These are phyloP conservation scores for Chlamydomonas incerta DNA, from an alignment of 139 green algal species.

Conservation along the genomic window DNA sequence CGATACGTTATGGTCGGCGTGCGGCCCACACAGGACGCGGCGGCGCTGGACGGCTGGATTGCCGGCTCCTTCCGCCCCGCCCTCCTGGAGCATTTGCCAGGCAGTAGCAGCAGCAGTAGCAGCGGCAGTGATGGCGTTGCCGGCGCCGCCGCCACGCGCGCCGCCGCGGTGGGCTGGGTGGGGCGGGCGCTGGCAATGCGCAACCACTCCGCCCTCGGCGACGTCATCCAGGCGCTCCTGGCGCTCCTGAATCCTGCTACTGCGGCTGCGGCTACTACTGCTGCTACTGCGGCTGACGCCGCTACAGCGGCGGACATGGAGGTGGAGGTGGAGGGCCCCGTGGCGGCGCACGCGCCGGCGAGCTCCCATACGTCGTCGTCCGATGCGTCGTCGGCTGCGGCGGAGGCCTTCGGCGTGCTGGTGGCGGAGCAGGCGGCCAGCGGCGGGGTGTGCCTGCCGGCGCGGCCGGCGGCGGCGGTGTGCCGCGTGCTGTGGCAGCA, in stretches of 20 bases:
- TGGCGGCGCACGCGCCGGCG: too few species aligned
- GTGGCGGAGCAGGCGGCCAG: background rate
- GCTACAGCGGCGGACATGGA: too few species aligned
- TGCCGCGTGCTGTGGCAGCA: slow-evolving; percentile 42
- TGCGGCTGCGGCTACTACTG: background rate
- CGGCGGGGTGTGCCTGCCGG: background rate
- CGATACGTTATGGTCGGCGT: too few species aligned
- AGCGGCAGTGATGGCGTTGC: background rate
- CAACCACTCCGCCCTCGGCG: background rate
- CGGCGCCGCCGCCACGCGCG: background rate
- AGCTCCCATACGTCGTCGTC: too few species aligned
- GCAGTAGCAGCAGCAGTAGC: background rate
- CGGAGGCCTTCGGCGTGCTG: slow-evolving; percentile 1
- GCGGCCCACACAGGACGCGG: background rate
- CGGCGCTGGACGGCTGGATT: slow-evolving; percentile 13
- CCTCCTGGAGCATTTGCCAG: background rate
- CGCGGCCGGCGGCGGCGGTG: background rate
- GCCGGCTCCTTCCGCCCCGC: background rate
- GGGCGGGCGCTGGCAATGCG: slow-evolving; percentile 26
- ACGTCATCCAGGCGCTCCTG: background rate
- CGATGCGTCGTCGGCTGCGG: too few species aligned
- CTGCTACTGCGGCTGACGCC: background rate
- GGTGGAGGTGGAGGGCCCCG: background rate
- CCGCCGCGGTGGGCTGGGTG: slow-evolving; percentile 17
- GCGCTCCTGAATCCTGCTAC: background rate